Evolutionary conservation across 225 moss, liverwort and hornwort genomes (phyloP), one percentile per base, ranked within the genome.

Genomic region (Rhytidiadelphus loreus): DNA sequence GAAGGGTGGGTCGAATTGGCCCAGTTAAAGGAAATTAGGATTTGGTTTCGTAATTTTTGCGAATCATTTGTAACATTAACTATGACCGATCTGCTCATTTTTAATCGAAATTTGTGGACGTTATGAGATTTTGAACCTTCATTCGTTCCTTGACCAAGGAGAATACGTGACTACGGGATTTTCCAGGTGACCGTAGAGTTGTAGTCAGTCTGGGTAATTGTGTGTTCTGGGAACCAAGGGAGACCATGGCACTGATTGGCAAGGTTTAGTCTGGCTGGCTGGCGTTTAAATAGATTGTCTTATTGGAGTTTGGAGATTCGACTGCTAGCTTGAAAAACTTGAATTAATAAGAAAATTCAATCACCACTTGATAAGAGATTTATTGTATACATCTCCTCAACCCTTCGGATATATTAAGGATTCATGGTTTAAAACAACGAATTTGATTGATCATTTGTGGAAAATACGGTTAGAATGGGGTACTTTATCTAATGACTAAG

Each of bases 1-100:
- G 65, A 89, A 87, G 87, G 55, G 41, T 80, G 90, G 89, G 93
- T 83, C 89, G 64, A 90, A 92, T 93, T 93, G 93, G 89, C 90
- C 89, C 86, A 73, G 57, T 63, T 52, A 74, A 83, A 87, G 76
- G 48, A 87, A 88, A 64, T 55, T 88, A 88, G 88, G 87, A 80
- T 83, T 74, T 85, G 87, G 46, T 83, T 73, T 82, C n/a, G 77
- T 82, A 83, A 77, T 37, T 43, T 62, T 64, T 33, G 74, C 73
- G 55, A 85, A 85, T 69, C 62, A 87, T 89, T 89, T 92, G 93
- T 92, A 89, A 83, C 86, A 84, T 86, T 86, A 86, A 3, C 46
- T 87, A 73, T 21, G 82, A 71, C 39, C 50, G 11, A 80, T 90
- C 53, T 83, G 55, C 88, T 72, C 74, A 56, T 88, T 88, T 79